These are phyloP conservation scores for Aspergillus leporis DNA, from an alignment of 495 filamentous ascomycete species.

Conservation along the genomic window DNA sequence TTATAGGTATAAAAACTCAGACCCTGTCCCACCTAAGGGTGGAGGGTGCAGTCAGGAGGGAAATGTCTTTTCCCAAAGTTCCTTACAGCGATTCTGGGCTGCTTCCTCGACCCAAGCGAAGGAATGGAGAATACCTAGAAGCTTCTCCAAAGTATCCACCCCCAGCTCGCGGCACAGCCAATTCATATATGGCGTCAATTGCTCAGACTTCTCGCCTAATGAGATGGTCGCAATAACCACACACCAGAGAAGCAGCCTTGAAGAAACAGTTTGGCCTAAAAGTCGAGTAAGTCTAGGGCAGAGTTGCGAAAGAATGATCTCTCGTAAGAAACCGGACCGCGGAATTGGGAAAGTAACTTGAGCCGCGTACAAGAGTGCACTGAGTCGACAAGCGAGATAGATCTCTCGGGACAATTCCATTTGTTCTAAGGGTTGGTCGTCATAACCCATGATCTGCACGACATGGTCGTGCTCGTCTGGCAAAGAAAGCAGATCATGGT, in stretches of 20 bases:
- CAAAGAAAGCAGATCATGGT: slow-evolving; percentile 3
- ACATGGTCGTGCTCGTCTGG: slow-evolving; percentile 1
- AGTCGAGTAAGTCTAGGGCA: neutral
- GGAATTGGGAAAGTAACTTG: slow-evolving; percentile 12
- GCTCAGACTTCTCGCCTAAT: too few species aligned
- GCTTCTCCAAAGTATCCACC: too few species aligned
- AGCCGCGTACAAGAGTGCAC: neutral
- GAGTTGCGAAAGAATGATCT: neutral
- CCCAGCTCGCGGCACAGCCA: too few species aligned
- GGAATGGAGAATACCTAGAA: too few species aligned
- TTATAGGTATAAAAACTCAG: too few species aligned
- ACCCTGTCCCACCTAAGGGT: too few species aligned
- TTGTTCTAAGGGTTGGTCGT: neutral
- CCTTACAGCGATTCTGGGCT: too few species aligned
- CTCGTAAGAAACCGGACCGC: neutral
- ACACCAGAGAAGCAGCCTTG: slow-evolving; percentile 7
- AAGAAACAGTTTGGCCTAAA: neutral
- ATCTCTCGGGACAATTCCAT: neutral
- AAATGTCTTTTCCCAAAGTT: too few species aligned
- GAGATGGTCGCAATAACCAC: slow-evolving; percentile 1
- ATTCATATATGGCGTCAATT: too few species aligned
- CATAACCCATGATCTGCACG: neutral
- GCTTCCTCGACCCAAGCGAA: too few species aligned
- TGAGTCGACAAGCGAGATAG: slow-evolving; percentile 1
- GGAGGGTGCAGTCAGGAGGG: too few species aligned